phyloP scores from a whole-genome alignment of 2,329 filamentous ascomycete genomes.

The Hypoxylon sp. region DNA sequence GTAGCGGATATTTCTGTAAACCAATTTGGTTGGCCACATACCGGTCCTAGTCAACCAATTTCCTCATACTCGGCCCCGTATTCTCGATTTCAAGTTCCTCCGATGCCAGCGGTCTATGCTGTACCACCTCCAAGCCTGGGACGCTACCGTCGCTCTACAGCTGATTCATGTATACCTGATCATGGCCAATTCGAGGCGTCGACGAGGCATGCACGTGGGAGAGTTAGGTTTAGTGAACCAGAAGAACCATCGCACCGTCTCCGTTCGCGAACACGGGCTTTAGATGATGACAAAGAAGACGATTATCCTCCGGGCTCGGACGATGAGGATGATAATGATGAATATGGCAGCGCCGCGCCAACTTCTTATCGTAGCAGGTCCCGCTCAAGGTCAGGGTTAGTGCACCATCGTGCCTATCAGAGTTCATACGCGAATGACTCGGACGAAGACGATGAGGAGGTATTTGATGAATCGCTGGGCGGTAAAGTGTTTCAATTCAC shows the following conservation, averaged over 20 bases:
- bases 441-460: slow-evolving; percentile 24
- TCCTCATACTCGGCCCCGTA: slow-evolving; percentile 2
- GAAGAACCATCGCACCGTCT: background rate
- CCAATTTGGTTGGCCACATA: slow-evolving; percentile 3
- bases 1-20: background rate
- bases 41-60: slow-evolving; percentile 4
- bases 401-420: background rate
- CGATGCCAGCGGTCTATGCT: background rate
- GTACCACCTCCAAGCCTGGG: slow-evolving; percentile 1
- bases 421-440: slow-evolving; percentile 12
- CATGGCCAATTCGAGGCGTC: background rate
- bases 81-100: slow-evolving; percentile 3
- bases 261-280: slow-evolving; percentile 8
- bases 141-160: slow-evolving; percentile 12
- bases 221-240: slow-evolving; percentile 23
- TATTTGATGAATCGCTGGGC: slow-evolving; percentile 27
- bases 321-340: background rate
- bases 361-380: slow-evolving; percentile 15
- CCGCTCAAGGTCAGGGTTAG: slow-evolving; percentile 14
- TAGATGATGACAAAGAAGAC: background rate
- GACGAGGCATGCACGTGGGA: slow-evolving; percentile 7
- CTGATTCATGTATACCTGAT: slow-evolving; percentile 20
- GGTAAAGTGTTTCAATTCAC: slow-evolving; percentile 30
- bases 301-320: slow-evolving; percentile 4
- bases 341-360: background rate